These are phyloP conservation scores for Linum tenue DNA, from an alignment of 345 rosid species.

Conservation along the genomic window DNA sequence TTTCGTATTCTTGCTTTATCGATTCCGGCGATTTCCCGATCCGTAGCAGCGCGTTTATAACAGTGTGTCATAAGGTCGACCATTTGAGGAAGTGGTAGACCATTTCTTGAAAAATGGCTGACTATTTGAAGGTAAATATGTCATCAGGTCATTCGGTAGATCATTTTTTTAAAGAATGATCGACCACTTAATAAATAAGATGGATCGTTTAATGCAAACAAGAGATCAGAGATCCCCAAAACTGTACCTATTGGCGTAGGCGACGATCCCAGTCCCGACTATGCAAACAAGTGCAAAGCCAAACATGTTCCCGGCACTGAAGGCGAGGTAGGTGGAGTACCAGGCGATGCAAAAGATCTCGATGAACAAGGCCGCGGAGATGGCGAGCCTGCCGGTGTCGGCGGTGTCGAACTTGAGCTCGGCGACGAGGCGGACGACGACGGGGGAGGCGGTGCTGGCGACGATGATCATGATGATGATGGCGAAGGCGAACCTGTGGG, in stretches of 20 bases:
- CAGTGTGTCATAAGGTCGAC: too few species aligned
- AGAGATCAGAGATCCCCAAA: not conserved
- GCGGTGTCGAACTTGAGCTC: conserved; percentile 4
- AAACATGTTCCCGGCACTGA: not conserved
- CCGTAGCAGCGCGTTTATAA: too few species aligned
- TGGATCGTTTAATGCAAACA: not conserved
- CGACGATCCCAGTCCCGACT: not conserved
- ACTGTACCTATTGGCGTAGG: not conserved
- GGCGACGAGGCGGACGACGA: conserved; percentile 4
- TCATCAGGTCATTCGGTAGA: too few species aligned
- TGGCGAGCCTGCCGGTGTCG: conserved; percentile 4
- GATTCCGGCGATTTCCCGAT: too few species aligned
- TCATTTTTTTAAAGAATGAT: too few species aligned
- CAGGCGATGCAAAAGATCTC: conserved; percentile 2
- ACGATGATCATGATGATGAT: conserved; percentile 2
- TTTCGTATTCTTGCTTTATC: too few species aligned
- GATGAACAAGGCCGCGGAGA: not conserved
- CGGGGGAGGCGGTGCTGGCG: not conserved
- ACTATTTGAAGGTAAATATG: too few species aligned
- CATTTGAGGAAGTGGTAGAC: too few species aligned
- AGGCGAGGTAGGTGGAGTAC: not conserved
- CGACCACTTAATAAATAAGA: too few species aligned
- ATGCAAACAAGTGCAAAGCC: not conserved
- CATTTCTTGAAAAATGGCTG: too few species aligned
- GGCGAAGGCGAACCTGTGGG: not conserved